These are phyloP conservation scores for Candida freyschussii DNA, from an alignment of 1,139 yeast genomes.

Conservation along the genomic window DNA sequence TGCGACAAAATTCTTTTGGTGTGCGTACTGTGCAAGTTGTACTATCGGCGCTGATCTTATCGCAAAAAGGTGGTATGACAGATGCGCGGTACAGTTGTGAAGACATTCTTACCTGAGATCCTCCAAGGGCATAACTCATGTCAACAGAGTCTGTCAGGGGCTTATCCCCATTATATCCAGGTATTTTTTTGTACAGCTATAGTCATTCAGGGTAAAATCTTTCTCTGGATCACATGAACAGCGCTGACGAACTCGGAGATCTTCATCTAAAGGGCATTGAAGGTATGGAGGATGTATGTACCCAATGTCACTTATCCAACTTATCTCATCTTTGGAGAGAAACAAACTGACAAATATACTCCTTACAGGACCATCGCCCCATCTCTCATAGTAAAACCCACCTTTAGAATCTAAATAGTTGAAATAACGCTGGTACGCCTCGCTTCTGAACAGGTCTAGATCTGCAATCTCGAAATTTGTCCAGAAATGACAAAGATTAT, in stretches of 20 bases:
- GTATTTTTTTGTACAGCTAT: conserved; percentile 34
- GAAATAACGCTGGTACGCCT: conserved; percentile 45
- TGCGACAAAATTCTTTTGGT: too few species aligned
- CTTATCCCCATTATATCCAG: conserved; percentile 7
- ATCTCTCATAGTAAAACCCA: conserved; percentile 58
- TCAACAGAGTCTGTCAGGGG: too few species aligned
- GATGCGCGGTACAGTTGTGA: too few species aligned
- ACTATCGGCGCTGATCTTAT: too few species aligned
- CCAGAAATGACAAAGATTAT: conserved; percentile 62
- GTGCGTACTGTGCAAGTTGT: too few species aligned
- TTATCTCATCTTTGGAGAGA: conserved; percentile 40
- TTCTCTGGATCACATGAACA: conserved; percentile 42
- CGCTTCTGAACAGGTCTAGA: conserved; percentile 49
- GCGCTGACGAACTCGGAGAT: conserved; percentile 37
- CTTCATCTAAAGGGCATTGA: conserved; percentile 49
- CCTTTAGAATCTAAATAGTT: conserved; percentile 46
- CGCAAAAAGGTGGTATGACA: too few species aligned
- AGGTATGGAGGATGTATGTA: conserved; percentile 53
- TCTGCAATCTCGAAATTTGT: conserved; percentile 56
- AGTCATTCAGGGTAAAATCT: conserved; percentile 47
- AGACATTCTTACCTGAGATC: too few species aligned
- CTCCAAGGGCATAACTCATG: too few species aligned
- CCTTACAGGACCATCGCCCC: conserved; percentile 66
- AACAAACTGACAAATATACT: conserved; percentile 52
- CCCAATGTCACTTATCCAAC: conserved; percentile 52